phyloP scores from a whole-genome alignment of 164 flowering plant species.

The Saururus chinensis region DNA sequence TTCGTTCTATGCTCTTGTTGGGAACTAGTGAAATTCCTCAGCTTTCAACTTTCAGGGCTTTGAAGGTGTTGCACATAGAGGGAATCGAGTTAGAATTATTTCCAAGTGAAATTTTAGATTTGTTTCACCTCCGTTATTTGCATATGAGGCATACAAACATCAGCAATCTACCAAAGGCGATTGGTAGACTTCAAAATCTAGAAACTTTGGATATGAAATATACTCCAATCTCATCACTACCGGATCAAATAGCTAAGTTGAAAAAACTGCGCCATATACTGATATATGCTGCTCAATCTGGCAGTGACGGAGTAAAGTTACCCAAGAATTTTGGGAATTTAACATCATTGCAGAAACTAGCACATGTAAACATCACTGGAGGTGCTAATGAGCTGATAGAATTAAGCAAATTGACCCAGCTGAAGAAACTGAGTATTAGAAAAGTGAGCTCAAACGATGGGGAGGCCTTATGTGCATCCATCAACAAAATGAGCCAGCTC shows the following conservation, averaged over 20 bases:
- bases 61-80: conserved; percentile 29
- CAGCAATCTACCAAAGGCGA: conserved; percentile 18
- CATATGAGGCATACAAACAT: conserved; percentile 21
- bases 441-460: not conserved
- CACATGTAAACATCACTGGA: not conserved
- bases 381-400: not conserved
- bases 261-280: not conserved
- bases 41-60: conserved; percentile 14
- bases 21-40: conserved; percentile 7
- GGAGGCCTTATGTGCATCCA: not conserved
- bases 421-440: not conserved
- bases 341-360: not conserved
- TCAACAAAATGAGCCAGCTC: not conserved
- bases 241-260: not conserved
- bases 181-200: not conserved
- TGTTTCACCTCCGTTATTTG: conserved; percentile 28
- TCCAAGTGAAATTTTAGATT: conserved; percentile 13
- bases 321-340: not conserved
- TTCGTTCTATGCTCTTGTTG: conserved; percentile 26
- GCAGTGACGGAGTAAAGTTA: not conserved
- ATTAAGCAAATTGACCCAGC: not conserved
- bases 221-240: not conserved
- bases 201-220: not conserved
- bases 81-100: conserved; percentile 12
- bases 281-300: not conserved